phyloP scores from a whole-genome alignment of 2,329 filamentous ascomycete genomes.

The Chrysoporthe austroafricana region DNA sequence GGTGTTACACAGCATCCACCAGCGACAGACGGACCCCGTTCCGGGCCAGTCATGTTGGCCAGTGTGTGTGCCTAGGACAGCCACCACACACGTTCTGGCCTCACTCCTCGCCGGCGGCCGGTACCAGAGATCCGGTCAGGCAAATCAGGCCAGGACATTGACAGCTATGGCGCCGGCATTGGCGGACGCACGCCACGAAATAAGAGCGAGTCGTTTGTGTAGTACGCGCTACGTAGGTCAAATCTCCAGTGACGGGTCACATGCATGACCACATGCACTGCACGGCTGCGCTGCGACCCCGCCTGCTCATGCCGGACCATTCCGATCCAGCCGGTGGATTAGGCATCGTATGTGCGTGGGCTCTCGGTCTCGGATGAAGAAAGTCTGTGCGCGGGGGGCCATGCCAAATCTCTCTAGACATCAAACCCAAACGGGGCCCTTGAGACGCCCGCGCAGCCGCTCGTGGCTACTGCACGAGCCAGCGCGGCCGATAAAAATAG shows the following conservation, averaged over 20 bases:
- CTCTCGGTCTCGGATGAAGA: no score
- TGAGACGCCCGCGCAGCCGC: no score
- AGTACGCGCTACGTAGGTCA: not conserved
- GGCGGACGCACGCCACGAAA: not conserved
- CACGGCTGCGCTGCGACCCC: no score
- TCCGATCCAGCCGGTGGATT: no score
- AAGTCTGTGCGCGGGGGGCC: no score
- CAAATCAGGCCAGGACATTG: not conserved
- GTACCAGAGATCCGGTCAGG: slow-evolving; percentile 7
- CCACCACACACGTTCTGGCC: not conserved
- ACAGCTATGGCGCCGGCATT: not conserved
- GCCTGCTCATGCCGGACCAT: no score
- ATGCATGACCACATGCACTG: no score
- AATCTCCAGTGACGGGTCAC: not conserved
- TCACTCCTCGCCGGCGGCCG: not conserved
- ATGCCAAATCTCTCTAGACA: no score
- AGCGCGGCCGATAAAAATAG: no score
- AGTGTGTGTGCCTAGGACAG: not conserved
- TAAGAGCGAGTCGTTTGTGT: not conserved
- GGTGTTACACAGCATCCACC: not conserved
- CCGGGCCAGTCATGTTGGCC: not conserved
- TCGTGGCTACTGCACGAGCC: no score
- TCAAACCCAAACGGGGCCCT: no score
- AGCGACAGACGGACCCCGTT: not conserved
- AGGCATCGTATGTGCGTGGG: no score